These are phyloP conservation scores for Diplodia seriata DNA, from an alignment of 2,329 filamentous ascomycete genomes.

Conservation along the genomic window DNA sequence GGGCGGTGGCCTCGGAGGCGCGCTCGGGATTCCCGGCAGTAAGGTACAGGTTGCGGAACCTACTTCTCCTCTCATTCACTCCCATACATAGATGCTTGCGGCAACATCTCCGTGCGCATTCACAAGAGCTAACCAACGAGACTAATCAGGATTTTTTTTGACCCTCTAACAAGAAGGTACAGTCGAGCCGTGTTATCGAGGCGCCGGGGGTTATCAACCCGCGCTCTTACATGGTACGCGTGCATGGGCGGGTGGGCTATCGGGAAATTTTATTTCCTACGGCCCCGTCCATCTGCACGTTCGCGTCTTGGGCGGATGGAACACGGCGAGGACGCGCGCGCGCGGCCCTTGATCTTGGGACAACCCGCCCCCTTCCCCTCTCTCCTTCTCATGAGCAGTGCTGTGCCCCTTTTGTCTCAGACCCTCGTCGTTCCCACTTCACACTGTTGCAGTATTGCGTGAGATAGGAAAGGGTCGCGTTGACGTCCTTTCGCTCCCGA, in stretches of 20 bases:
- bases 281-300: not conserved
- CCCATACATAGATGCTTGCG: not conserved
- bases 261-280: constrained; percentile 3
- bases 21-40: not conserved
- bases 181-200: not conserved
- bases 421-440: not conserved
- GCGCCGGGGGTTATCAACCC: not conserved
- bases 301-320: not conserved
- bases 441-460: not conserved
- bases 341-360: not conserved
- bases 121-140: not conserved
- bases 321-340: not conserved
- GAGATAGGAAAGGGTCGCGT: not conserved
- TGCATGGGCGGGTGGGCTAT: not conserved
- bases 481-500: not conserved
- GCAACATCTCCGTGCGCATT: not conserved
- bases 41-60: not conserved
- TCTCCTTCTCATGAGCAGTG: not conserved
- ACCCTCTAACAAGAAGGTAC: not conserved
- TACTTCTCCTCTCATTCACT: not conserved
- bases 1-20: not conserved
- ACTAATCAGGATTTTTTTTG: not conserved
- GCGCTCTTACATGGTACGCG: constrained; percentile 1
- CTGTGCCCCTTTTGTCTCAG: not conserved
- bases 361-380: not conserved